Percentiles rank a stretch among this genome's conserved stretches.
phyloP scores from a whole-genome alignment of 1,139 yeast genomes.

The Candida labiduridarum region DNA sequence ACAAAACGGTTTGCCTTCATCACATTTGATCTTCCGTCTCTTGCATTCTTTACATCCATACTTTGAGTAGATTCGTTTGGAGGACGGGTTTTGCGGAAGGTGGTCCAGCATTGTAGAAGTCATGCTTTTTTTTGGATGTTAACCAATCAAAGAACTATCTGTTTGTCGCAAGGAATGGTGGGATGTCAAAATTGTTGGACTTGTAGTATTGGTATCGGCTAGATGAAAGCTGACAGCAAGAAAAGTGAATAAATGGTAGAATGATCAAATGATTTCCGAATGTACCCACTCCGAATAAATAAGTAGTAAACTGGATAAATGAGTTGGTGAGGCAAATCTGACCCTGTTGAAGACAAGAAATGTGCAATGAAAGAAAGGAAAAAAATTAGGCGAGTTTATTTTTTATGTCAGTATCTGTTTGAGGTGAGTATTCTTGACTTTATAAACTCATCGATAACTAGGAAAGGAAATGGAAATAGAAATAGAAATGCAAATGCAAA shows the following conservation, averaged over 20 bases:
- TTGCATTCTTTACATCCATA: constrained; percentile 46
- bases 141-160: not conserved
- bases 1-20: constrained; percentile 61
- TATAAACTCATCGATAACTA: not conserved
- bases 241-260: too few relatives aligned
- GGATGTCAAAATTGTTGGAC: not conserved
- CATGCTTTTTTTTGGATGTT: not conserved
- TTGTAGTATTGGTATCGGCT: too few relatives aligned
- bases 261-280: too few relatives aligned
- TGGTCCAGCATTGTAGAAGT: not conserved
- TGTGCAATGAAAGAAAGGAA: too few relatives aligned
- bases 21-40: constrained; percentile 52
- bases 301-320: too few relatives aligned
- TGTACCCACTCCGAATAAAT: too few relatives aligned
- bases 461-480: not conserved
- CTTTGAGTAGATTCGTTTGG: constrained; percentile 31
- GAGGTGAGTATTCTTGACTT: too few relatives aligned
- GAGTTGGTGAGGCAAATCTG: too few relatives aligned
- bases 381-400: too few relatives aligned
- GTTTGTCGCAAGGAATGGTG: not conserved
- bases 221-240: too few relatives aligned
- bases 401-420: too few relatives aligned
- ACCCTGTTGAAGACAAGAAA: too few relatives aligned
- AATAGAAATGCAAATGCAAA: not conserved
- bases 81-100: not conserved